Evolutionary conservation across 495 filamentous ascomycete species (phyloP).

Genomic region (Cercophora scortea): DNA sequence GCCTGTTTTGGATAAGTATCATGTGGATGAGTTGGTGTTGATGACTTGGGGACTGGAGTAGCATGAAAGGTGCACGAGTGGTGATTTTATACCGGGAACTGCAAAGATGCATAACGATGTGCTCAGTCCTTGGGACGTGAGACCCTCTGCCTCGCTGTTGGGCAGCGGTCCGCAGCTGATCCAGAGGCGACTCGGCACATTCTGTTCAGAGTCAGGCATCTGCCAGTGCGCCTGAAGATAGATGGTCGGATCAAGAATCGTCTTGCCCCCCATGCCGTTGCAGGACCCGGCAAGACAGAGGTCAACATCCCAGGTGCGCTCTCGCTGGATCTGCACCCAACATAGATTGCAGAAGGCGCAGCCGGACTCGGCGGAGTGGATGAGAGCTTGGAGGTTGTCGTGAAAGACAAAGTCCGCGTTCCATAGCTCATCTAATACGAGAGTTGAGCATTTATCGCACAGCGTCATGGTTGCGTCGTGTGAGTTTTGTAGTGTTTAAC

Average conservation of each 20-base stretch:
- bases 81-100: too few species aligned
- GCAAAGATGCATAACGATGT: too few species aligned
- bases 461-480: not conserved
- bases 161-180: not conserved
- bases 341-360: not conserved
- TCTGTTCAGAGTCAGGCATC: not conserved
- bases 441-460: not conserved
- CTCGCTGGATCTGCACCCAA: not conserved
- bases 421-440: not conserved
- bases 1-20: too few species aligned
- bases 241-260: not conserved
- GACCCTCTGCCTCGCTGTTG: not conserved
- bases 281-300: too few species aligned
- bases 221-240: not conserved
- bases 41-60: too few species aligned
- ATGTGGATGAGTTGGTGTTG: too few species aligned
- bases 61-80: too few species aligned
- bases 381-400: not conserved
- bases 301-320: not conserved
- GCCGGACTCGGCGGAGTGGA: not conserved
- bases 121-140: too few species aligned
- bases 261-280: too few species aligned
- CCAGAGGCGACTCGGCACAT: not conserved
- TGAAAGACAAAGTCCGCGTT: conserved; percentile 4
- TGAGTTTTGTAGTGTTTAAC: not conserved